phyloP scores from a whole-genome alignment of 306 rosid species.

The Begonia peltatifolia region DNA sequence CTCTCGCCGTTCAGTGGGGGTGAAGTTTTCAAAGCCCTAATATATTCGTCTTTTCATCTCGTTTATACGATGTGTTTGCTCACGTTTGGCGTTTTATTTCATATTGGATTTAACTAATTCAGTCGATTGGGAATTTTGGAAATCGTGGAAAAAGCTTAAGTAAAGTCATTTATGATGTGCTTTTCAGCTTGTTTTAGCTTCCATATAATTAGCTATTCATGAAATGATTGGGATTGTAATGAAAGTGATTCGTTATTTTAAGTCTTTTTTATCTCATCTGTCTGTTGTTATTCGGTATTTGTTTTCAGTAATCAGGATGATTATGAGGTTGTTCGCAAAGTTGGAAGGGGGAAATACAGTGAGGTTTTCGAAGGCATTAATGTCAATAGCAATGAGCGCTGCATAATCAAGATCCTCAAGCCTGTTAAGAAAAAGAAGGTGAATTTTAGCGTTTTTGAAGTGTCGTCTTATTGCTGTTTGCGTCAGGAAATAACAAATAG shows the following conservation, averaged over 20 bases:
- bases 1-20: slow-evolving; percentile 37
- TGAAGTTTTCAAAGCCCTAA: background rate
- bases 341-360: slow-evolving; percentile 93
- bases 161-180: no score
- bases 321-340: slow-evolving; percentile 92
- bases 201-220: no score
- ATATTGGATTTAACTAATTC: no score
- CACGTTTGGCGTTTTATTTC: no score
- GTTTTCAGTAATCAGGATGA: slow-evolving; percentile 64
- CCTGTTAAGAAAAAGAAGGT: slow-evolving; percentile 93
- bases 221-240: no score
- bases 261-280: no score
- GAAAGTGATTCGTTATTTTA: no score
- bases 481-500: background rate
- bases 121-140: no score
- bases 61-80: no score
- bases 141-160: no score
- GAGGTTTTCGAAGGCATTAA: slow-evolving; percentile 94
- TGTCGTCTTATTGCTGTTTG: background rate
- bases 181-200: no score
- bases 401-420: slow-evolving; percentile 94
- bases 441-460: background rate
- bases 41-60: no score
- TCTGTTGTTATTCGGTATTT: background rate
- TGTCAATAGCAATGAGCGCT: slow-evolving; percentile 75